Percentiles rank a stretch among this genome's conserved stretches.
phyloP scores from a whole-genome alignment of 78 protist species.

The Polysphondylium violaceum region DNA sequence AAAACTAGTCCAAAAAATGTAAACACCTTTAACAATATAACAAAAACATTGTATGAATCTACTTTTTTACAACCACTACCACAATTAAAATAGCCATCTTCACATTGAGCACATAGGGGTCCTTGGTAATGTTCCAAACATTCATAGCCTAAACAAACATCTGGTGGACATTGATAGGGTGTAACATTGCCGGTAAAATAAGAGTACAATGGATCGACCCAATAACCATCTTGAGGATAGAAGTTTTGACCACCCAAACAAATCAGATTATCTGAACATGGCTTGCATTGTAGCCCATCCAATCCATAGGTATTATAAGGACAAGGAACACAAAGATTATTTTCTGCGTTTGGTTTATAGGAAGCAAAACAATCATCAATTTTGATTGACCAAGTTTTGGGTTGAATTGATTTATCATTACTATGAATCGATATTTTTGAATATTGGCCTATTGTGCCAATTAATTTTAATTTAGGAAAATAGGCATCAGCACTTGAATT shows the following conservation, averaged over 20 bases:
- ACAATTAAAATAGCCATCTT: slow-evolving; percentile 62
- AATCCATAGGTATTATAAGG: slow-evolving; percentile 13
- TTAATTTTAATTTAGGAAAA: slow-evolving; percentile 13
- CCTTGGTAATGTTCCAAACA: slow-evolving; percentile 21
- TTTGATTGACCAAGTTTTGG: neutral
- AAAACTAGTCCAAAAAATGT: slow-evolving; percentile 8
- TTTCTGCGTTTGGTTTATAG: slow-evolving; percentile 1
- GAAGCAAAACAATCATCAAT: slow-evolving; percentile 5
- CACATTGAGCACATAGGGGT: slow-evolving; percentile 39
- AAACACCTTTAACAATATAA: slow-evolving; percentile 5
- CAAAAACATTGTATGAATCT: neutral
- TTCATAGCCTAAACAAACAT: slow-evolving; percentile 1
- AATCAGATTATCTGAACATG: neutral
- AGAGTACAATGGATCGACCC: too few relatives aligned
- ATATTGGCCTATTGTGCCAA: neutral
- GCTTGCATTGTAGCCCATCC: neutral
- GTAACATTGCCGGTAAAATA: slow-evolving; percentile 13
- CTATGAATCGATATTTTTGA: neutral
- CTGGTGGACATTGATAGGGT: slow-evolving; percentile 42
- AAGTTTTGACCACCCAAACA: slow-evolving; percentile 42
- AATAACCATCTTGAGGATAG: slow-evolving; percentile 5
- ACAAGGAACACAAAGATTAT: slow-evolving; percentile 26
- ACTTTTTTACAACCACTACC: slow-evolving; percentile 39
- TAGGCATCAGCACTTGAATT: neutral
- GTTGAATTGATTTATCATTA: neutral